Conservation (phyloP, 2,329 filamentous ascomycete genomes). For the Phoma sp. region DNA sequence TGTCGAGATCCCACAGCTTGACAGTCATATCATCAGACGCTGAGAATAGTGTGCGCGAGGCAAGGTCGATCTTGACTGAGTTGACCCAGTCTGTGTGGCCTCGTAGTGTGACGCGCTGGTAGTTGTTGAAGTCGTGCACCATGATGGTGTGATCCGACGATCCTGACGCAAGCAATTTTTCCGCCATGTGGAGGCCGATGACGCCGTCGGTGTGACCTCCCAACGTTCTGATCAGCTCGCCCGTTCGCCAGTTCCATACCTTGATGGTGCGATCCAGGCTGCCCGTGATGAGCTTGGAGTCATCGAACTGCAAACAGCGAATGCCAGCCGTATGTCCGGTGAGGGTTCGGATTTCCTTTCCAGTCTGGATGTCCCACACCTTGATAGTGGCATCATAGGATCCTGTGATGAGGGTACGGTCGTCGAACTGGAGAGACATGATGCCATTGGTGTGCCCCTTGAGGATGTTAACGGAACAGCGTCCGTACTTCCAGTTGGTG, state of each 20-base stretch:
- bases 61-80: constrained; percentile 84
- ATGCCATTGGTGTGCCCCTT: constrained; percentile 88
- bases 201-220: constrained; percentile 82
- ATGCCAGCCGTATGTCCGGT: constrained; percentile 83
- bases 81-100: constrained; percentile 97
- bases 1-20: constrained; percentile 92
- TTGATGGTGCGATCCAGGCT: constrained; percentile 87
- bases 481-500: constrained; percentile 96
- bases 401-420: constrained; percentile 89
- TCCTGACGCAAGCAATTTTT: constrained; percentile 83
- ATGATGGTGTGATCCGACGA: constrained; percentile 90
- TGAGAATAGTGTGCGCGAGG: constrained; percentile 86
- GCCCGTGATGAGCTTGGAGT: constrained; percentile 88
- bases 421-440: constrained; percentile 81
- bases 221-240: constrained; percentile 82
- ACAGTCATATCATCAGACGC: constrained; percentile 93
- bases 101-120: constrained; percentile 78
- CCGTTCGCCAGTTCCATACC: constrained; percentile 97
- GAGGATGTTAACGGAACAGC: constrained; percentile 84
- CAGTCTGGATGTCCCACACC: constrained; percentile 93
- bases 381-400: constrained; percentile 96
- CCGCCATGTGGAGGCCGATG: constrained; percentile 86
- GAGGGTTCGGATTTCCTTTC: constrained; percentile 84
- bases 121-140: constrained; percentile 89
- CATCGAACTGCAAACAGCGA: constrained; percentile 90